Evolutionary conservation across 2,329 filamentous ascomycete genomes (phyloP).

Genomic region (Botrytis sinoallii): DNA sequence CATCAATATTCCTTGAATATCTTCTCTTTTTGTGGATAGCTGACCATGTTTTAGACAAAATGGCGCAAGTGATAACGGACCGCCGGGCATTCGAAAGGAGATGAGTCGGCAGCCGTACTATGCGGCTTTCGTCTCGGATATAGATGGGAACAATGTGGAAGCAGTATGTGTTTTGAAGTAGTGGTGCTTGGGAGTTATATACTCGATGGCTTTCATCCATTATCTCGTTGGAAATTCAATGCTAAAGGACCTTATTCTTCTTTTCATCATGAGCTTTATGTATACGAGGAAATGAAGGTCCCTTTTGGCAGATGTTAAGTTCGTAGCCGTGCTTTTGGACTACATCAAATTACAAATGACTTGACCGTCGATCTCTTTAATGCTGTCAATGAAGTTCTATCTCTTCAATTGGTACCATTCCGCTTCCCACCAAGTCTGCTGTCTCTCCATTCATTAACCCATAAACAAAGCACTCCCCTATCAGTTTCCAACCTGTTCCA

Average conservation of each 20-base stretch:
- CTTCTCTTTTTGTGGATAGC: accelerated
- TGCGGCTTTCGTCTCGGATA: neutral
- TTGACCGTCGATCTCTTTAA: neutral
- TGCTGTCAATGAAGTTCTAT: neutral
- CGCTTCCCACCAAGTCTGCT: neutral
- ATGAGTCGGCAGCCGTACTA: neutral
- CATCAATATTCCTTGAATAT: accelerated
- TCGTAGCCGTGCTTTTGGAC: neutral
- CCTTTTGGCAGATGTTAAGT: neutral
- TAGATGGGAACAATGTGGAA: neutral
- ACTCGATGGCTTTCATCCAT: neutral
- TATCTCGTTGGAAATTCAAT: neutral
- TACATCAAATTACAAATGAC: neutral
- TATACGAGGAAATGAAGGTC: neutral
- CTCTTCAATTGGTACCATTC: neutral
- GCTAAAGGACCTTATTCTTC: neutral
- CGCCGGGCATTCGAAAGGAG: neutral
- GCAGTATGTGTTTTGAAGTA: neutral
- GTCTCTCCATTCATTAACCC: conserved; percentile 25
- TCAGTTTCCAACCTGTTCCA: conserved; percentile 1
- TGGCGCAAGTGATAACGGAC: neutral
- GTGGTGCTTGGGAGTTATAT: neutral
- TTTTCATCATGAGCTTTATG: neutral
- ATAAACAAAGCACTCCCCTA: conserved; percentile 24
- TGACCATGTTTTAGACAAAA: neutral